Conservation (phyloP, 169 alveolate genomes). For the Theileria luwenshuni region DNA sequence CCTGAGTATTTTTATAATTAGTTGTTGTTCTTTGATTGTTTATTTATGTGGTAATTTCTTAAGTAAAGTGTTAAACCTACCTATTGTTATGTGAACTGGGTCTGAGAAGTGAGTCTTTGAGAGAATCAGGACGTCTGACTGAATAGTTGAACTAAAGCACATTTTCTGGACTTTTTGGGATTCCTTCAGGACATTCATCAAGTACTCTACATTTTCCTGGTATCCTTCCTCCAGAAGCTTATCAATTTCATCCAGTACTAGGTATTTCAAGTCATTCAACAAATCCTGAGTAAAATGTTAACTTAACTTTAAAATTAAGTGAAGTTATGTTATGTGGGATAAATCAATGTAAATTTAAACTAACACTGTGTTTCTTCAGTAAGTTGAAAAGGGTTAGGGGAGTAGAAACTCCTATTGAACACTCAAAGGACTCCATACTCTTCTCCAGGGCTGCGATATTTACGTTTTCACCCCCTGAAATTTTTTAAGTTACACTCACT, state of each 20-base stretch:
- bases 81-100: constrained; percentile 49
- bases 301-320: not conserved
- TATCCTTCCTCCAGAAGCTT: constrained; percentile 86
- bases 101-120: constrained; percentile 40
- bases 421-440: constrained; percentile 20
- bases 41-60: not conserved
- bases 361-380: constrained; percentile 9
- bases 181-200: constrained; percentile 18
- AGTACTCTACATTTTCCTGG: constrained; percentile 39
- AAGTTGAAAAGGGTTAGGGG: constrained; percentile 44
- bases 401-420: constrained; percentile 47
- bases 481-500: not conserved
- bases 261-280: constrained; percentile 85
- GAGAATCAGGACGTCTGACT: constrained; percentile 41
- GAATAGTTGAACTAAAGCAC: constrained; percentile 64
- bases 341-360: not conserved
- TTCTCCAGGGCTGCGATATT: constrained; percentile 41
- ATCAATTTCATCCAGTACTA: constrained; percentile 98
- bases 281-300: constrained; percentile 43
- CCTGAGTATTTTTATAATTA: not conserved
- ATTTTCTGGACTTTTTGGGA: constrained; percentile 22
- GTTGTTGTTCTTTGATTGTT: not conserved
- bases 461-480: constrained; percentile 30
- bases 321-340: not conserved
- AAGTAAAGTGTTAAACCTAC: not conserved